These are phyloP conservation scores for Herpetomonas samuelpessoai DNA, from an alignment of 208 protist genomes.

Conservation along the genomic window DNA sequence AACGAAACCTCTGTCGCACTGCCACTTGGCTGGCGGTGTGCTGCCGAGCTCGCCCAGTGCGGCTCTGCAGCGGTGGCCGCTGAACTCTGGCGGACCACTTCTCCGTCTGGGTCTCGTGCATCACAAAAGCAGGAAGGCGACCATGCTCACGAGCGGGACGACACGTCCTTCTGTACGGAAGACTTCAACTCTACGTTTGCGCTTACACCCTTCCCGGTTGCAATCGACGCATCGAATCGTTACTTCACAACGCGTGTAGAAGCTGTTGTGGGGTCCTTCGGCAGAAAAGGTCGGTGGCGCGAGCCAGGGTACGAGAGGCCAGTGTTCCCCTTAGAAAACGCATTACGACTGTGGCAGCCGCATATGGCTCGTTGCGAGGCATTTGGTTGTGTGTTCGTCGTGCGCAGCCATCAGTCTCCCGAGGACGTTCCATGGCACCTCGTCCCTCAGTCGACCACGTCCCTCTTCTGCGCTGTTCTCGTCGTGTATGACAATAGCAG, in stretches of 20 bases:
- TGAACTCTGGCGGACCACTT: slow-evolving; percentile 9
- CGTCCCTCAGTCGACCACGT: slow-evolving; percentile 13
- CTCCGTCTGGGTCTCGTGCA: background rate
- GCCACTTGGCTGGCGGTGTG: slow-evolving; percentile 25
- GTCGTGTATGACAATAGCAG: background rate
- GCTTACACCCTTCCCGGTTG: background rate
- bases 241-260: slow-evolving; percentile 1
- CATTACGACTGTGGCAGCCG: too few species aligned
- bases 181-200: too few species aligned
- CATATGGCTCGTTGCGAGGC: background rate
- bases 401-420: slow-evolving; percentile 21
- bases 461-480: slow-evolving; percentile 37
- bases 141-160: too few species aligned
- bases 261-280: slow-evolving; percentile 1
- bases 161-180: too few species aligned
- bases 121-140: background rate
- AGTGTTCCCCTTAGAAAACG: too few species aligned
- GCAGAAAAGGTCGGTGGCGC: too few species aligned
- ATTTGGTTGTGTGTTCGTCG: slow-evolving; percentile 43
- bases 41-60: slow-evolving; percentile 28
- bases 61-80: slow-evolving; percentile 6
- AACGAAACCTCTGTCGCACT: too few species aligned
- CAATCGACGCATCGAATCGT: background rate
- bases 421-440: slow-evolving; percentile 43
- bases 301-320: too few species aligned